Base-by-base conservation (phyloP, 108 stramenopile genomes). In the Discostella stelligeroides region DNA sequence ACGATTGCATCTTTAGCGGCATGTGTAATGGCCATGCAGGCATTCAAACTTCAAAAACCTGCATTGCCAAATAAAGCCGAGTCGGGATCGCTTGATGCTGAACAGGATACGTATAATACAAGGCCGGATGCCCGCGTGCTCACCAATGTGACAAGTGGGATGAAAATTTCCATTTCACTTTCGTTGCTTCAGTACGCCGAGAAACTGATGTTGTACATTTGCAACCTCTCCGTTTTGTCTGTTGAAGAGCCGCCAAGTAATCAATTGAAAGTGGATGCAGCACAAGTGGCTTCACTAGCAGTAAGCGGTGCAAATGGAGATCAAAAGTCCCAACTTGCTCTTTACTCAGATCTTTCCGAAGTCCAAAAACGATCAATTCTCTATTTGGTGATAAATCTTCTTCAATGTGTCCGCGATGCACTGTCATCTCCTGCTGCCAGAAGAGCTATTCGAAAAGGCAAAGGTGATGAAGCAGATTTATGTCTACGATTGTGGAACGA, bases 401-500 rank as follows among this genome's bases (percentile, higher is more conserved):
- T 80, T 54, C 62, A 73, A 59, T 58, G 51, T 58, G 79, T 80
- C 17, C 72, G 72, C 25, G 81, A 82, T 47, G 73, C 68, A 9
- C 39, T 78, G 11, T 71, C 68, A 28, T 70, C 69, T 24, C 62
- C 61, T 23, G 13, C 81, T 0, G 70, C 79, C 25, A 78, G 59
- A 25, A 71, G 73, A 67, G 29, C 82, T n/a, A 65, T 84, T 46
- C 72, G 80, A 23, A 79, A 68, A 29, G 68, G 73, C 29, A 67
- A 75, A 58, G 79, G 77, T 2, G 47, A 59, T 14, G 72, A 70
- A n/a, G 79, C 79, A 13, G 74, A 72, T 50, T 42, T 87, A 18
- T 85, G 82, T 41, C 84, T 87, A 24, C 68, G 75, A 20, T 58
- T 93, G 14, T 93, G 92, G 88, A 83, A 93, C 50, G 84, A 90